Conservation (phyloP, 163 green algal species). For the Prototheca stagnorum region DNA sequence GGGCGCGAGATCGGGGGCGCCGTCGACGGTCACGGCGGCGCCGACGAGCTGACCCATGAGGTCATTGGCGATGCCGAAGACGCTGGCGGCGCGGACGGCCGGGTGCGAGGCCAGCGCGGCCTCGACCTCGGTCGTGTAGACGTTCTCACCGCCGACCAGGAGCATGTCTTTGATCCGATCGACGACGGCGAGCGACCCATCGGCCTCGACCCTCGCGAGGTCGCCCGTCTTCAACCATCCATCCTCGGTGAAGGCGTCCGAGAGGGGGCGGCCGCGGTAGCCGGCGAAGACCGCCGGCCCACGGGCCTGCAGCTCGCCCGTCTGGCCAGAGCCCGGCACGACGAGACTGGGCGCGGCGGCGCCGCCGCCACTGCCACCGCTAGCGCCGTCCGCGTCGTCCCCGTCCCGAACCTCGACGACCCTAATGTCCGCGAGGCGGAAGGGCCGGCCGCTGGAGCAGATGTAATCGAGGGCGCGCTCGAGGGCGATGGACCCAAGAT, state of each 20-base stretch:
- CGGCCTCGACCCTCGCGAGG: conserved; percentile 25
- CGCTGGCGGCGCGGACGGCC: conserved; percentile 44
- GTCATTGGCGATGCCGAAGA: conserved; percentile 52
- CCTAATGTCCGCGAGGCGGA: conserved; percentile 55
- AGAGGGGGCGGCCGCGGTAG: conserved; percentile 27
- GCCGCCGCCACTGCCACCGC: no score
- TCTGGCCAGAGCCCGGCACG: not conserved
- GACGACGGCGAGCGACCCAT: conserved; percentile 57
- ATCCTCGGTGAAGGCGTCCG: conserved; percentile 26
- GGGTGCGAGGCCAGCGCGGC: conserved; percentile 48
- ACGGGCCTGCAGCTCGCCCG: conserved; percentile 55
- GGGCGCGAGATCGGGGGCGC: not conserved
- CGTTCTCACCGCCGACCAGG: conserved; percentile 70
- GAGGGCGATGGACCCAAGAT: conserved; percentile 3
- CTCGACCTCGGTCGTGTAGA: conserved; percentile 79
- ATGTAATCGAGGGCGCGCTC: conserved; percentile 36
- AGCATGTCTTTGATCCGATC: conserved; percentile 87
- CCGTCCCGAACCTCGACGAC: no score
- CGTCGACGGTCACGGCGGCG: conserved; percentile 33
- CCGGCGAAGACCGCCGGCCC: conserved; percentile 62
- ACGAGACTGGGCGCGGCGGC: not conserved
- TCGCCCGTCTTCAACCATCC: conserved; percentile 74
- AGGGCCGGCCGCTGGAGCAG: conserved; percentile 58
- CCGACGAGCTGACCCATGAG: conserved; percentile 62
- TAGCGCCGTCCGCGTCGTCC: conserved; percentile 12